phyloP scores from a whole-genome alignment of 179 eudicot genomes.

The Beta corolliflora region DNA sequence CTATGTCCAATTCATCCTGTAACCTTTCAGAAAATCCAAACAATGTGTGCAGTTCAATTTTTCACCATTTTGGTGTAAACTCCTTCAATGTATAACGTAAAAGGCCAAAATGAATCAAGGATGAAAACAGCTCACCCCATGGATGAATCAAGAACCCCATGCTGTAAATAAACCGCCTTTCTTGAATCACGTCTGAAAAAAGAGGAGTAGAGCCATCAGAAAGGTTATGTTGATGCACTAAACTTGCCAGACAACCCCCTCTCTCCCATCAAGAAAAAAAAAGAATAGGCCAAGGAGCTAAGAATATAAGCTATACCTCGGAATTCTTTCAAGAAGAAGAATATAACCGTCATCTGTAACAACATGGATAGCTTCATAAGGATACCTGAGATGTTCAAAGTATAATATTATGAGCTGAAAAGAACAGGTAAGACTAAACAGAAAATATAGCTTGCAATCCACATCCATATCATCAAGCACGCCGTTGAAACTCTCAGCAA shows the following conservation, averaged over 20 bases:
- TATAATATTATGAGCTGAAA: background rate
- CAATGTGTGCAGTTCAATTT: background rate
- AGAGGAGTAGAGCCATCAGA: slow-evolving; percentile 21
- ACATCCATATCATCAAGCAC: background rate
- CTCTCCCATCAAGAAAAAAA: background rate
- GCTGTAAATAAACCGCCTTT: slow-evolving; percentile 93
- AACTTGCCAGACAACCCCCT: background rate
- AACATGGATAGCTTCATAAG: slow-evolving; percentile 94
- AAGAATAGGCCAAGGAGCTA: background rate
- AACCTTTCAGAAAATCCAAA: background rate
- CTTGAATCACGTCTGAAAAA: slow-evolving; percentile 73
- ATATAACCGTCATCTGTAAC: slow-evolving; percentile 93
- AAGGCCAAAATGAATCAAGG: slow-evolving; percentile 5
- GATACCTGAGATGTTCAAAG: slow-evolving; percentile 57
- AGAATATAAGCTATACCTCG: slow-evolving; percentile 52
- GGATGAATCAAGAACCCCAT: slow-evolving; percentile 95
- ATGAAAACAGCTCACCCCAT: slow-evolving; percentile 73
- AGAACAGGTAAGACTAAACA: background rate
- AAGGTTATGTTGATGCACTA: background rate
- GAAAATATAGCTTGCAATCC: background rate
- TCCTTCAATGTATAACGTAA: background rate
- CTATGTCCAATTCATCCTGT: background rate
- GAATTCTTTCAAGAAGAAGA: slow-evolving; percentile 93
- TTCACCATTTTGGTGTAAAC: background rate
- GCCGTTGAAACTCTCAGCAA: background rate